These are phyloP conservation scores for Dipodascus geniculatus DNA, from an alignment of 805 yeast genomes.

Conservation along the genomic window DNA sequence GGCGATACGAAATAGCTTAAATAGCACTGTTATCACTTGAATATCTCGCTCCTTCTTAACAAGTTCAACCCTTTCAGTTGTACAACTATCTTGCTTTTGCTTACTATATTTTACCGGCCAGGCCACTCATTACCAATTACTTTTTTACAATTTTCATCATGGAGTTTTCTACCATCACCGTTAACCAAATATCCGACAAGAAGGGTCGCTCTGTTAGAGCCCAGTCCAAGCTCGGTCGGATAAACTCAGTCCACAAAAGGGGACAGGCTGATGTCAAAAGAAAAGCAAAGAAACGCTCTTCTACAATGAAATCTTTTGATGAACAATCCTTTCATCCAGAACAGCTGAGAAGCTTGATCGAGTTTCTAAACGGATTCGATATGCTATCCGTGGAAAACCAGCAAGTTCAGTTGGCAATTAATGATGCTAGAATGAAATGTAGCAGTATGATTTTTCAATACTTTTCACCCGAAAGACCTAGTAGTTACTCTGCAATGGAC, in stretches of 20 bases:
- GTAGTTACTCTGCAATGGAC: neutral
- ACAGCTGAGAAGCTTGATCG: neutral
- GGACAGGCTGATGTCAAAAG: neutral
- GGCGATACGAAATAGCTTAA: no score
- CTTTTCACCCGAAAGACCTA: neutral
- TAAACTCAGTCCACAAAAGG: neutral
- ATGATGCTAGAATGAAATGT: neutral
- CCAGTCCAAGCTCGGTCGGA: neutral
- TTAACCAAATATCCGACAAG: neutral
- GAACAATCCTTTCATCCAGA: no score
- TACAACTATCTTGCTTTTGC: neutral
- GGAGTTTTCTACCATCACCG: neutral
- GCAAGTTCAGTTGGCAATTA: neutral
- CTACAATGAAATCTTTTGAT: no score
- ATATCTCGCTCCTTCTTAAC: no score
- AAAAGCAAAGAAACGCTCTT: neutral
- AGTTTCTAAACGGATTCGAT: neutral
- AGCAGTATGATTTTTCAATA: neutral
- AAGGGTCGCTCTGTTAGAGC: neutral
- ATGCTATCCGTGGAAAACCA: neutral
- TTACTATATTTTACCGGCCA: no score
- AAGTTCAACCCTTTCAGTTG: neutral
- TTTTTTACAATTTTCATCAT: neutral
- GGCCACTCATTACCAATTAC: no score
- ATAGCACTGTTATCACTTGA: no score